phyloP scores from a whole-genome alignment of 352 stramenopile genomes.

The Globisporangium solare region DNA sequence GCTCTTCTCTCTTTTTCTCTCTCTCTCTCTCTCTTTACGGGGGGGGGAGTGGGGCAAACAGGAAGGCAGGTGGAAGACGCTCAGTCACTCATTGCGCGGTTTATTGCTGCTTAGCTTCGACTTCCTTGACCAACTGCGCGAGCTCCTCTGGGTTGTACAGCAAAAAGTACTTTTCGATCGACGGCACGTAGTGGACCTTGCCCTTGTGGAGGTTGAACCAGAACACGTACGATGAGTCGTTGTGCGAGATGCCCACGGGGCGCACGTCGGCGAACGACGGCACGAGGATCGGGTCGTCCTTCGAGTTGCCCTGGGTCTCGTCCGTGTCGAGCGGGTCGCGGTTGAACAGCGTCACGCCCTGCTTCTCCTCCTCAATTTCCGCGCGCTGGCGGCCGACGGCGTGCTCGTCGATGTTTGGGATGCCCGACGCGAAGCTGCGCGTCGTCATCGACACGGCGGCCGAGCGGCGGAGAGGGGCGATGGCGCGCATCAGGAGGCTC shows the following conservation, averaged over 20 bases:
- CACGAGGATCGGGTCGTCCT: slow-evolving; percentile 86
- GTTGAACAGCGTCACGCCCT: slow-evolving; percentile 72
- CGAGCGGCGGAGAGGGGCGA: slow-evolving; percentile 50
- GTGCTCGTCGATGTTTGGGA: slow-evolving; percentile 77
- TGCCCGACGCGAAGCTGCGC: slow-evolving; percentile 57
- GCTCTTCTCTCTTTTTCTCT: neutral
- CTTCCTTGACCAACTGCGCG: slow-evolving; percentile 75
- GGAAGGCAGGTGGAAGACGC: neutral
- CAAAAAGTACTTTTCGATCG: slow-evolving; percentile 89
- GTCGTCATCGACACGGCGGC: slow-evolving; percentile 21
- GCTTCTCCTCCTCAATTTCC: slow-evolving; percentile 68
- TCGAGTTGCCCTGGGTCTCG: slow-evolving; percentile 85
- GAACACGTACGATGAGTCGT: slow-evolving; percentile 86
- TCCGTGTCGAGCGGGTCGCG: slow-evolving; percentile 82
- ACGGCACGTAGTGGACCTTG: slow-evolving; percentile 83
- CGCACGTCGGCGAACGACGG: slow-evolving; percentile 73
- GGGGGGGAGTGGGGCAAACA: no score
- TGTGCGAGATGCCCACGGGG: slow-evolving; percentile 81
- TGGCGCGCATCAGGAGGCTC: slow-evolving; percentile 44
- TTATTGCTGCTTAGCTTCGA: slow-evolving; percentile 80
- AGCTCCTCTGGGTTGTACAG: slow-evolving; percentile 87
- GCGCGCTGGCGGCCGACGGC: slow-evolving; percentile 74
- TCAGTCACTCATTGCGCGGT: neutral
- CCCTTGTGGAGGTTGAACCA: slow-evolving; percentile 87
- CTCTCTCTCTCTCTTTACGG: slow-evolving; percentile 4